Conservation (phyloP, 2,329 filamentous ascomycete species). For the Penicillium glabrum region DNA sequence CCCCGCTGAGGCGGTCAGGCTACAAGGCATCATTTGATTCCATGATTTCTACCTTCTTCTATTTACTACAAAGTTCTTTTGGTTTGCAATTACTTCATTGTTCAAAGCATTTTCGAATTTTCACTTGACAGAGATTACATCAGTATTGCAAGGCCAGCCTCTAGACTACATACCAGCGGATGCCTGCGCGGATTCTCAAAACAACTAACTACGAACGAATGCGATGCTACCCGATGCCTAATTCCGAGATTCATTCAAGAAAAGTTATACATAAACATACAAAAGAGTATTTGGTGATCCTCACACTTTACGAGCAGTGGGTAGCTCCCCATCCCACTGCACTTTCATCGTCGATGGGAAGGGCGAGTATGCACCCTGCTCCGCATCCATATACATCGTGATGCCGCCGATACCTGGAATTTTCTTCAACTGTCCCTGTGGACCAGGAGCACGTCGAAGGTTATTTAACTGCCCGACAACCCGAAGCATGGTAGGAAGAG, state of each 20-base stretch:
- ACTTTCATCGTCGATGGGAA: constrained; percentile 48
- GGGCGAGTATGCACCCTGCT: constrained; percentile 44
- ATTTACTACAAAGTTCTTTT: neutral
- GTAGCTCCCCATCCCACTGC: constrained; percentile 43
- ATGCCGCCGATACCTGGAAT: constrained; percentile 40
- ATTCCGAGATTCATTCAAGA: neutral
- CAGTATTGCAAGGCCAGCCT: neutral
- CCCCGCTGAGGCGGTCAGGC: constrained; percentile 23
- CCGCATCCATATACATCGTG: constrained; percentile 45
- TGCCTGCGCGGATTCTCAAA: neutral
- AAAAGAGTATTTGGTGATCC: neutral
- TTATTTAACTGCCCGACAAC: constrained; percentile 43
- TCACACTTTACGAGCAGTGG: constrained; percentile 9
- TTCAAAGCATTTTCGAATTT: no score
- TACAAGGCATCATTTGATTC: constrained; percentile 7
- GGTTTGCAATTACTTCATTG: neutral
- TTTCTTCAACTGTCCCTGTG: constrained; percentile 43
- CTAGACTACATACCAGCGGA: neutral
- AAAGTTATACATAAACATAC: neutral
- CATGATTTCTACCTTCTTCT: neutral
- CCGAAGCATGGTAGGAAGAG: constrained; percentile 41
- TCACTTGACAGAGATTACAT: neutral
- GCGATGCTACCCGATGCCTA: neutral
- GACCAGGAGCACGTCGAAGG: constrained; percentile 41
- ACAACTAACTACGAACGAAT: neutral